Evolutionary conservation across 177 flowering plant genomes (phyloP).

Genomic region (Vitis hybrid): DNA sequence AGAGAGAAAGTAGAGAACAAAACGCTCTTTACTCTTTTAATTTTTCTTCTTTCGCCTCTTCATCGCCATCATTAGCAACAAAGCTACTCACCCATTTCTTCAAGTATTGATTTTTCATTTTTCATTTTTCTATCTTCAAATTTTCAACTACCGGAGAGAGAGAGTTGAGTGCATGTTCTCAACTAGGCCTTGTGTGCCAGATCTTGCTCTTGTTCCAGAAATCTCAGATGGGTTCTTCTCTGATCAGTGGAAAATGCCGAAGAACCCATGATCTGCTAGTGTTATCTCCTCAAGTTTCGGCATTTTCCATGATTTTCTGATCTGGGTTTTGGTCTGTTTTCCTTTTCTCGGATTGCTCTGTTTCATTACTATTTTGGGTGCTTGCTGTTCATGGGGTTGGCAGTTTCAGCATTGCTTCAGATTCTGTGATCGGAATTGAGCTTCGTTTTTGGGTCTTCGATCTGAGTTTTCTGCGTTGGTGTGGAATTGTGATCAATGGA

Average conservation of each 20-base stretch:
- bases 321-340: constrained; percentile 26
- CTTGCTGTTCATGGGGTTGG: constrained; percentile 11
- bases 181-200: constrained; percentile 19
- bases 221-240: constrained; percentile 25
- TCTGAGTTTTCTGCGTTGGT: constrained; percentile 13
- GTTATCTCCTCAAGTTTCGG: constrained; percentile 13
- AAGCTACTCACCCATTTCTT: constrained; percentile 19
- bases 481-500: constrained; percentile 25
- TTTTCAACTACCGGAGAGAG: constrained; percentile 35
- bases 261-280: constrained; percentile 19
- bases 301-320: constrained; percentile 27
- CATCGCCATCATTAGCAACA: constrained; percentile 46
- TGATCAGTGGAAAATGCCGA: constrained; percentile 7
- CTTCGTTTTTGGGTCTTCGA: constrained; percentile 10
- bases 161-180: too few species aligned
- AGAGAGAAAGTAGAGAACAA: constrained; percentile 23
- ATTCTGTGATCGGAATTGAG: constrained; percentile 14
- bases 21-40: constrained; percentile 6
- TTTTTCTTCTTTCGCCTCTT: constrained; percentile 25
- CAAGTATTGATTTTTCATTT: constrained; percentile 17
- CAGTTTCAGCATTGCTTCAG: constrained; percentile 12
- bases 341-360: constrained; percentile 16
- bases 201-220: constrained; percentile 31
- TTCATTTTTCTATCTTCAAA: constrained; percentile 14
- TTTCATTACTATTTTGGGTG: constrained; percentile 19